These are phyloP conservation scores for Begonia loranthoides DNA, from an alignment of 306 rosid species.

Conservation along the genomic window DNA sequence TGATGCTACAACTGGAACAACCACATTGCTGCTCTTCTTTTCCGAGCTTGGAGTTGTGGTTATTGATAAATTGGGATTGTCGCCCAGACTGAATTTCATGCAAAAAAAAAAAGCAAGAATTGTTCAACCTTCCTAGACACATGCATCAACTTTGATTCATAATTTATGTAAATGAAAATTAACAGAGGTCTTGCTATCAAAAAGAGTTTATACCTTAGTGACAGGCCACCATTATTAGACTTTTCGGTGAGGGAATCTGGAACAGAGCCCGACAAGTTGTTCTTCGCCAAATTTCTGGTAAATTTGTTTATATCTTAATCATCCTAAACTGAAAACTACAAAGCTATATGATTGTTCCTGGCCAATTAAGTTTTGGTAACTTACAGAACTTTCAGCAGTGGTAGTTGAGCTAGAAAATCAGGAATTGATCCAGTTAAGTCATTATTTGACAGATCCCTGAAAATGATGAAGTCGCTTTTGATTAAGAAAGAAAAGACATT, in stretches of 20 bases:
- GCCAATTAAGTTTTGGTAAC: constrained; percentile 6
- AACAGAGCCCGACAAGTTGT: constrained; percentile 22
- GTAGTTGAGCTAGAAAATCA: neutral
- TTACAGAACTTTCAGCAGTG: constrained; percentile 19
- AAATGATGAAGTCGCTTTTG: constrained; percentile 14
- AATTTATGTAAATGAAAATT: neutral
- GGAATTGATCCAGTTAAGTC: neutral
- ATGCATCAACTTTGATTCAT: neutral
- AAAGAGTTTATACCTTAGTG: constrained; percentile 13
- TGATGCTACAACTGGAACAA: constrained; percentile 17
- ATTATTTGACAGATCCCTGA: constrained; percentile 33
- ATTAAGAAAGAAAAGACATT: neutral
- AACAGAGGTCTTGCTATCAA: neutral
- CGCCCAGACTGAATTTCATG: constrained; percentile 14
- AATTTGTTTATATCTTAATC: constrained; percentile 1
- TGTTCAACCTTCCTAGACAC: neutral
- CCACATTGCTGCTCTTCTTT: constrained; percentile 9
- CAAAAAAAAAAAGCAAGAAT: neutral
- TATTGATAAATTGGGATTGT: constrained; percentile 12
- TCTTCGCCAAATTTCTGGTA: constrained; percentile 20
- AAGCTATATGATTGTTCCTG: neutral
- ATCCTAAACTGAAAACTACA: too few species aligned
- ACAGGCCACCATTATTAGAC: constrained; percentile 10
- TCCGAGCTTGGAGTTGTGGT: constrained; percentile 4
- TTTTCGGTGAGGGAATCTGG: constrained; percentile 20